Percentiles rank a stretch among this genome's conserved stretches.
These are phyloP conservation scores for Parafenestella ontariensis DNA, from an alignment of 2,329 filamentous ascomycete species.

Conservation along the genomic window DNA sequence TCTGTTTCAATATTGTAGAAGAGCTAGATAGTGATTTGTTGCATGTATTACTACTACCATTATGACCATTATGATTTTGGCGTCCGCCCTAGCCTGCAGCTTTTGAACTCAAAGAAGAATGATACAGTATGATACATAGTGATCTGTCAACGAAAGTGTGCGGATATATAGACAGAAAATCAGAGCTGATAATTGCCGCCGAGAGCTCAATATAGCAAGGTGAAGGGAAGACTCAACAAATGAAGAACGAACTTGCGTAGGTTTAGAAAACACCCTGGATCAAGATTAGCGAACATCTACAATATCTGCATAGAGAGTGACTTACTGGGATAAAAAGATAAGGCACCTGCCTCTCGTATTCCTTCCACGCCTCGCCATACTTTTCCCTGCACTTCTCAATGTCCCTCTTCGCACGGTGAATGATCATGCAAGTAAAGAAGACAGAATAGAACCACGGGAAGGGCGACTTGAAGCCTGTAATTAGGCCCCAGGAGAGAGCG, in stretches of 20 bases:
- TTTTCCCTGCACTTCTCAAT: conserved; percentile 76
- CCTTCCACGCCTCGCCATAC: conserved; percentile 82
- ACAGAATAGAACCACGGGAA: conserved; percentile 90
- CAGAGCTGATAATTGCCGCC: neutral
- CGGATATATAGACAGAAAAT: conserved; percentile 1
- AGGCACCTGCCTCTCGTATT: conserved; percentile 81
- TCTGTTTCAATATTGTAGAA: neutral
- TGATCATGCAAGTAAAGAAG: conserved; percentile 82
- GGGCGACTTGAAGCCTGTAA: conserved; percentile 79
- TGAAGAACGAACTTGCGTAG: neutral
- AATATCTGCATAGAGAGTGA: neutral
- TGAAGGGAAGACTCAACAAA: neutral
- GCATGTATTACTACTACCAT: conserved; percentile 33
- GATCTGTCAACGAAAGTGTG: conserved; percentile 6
- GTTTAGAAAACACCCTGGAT: conserved; percentile 18
- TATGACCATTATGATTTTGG: conserved; percentile 11
- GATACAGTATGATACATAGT: conserved; percentile 22
- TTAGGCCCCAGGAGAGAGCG: conserved; percentile 78
- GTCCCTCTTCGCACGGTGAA: conserved; percentile 77
- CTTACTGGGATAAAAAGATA: conserved; percentile 80
- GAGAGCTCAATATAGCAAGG: neutral
- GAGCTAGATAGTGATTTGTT: neutral
- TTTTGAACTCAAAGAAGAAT: conserved; percentile 9
- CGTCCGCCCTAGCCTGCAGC: conserved; percentile 7
- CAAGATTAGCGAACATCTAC: neutral